Evolutionary conservation across 148 eudicot genomes (phyloP).

Genomic region (Chenopodium berlandieri): DNA sequence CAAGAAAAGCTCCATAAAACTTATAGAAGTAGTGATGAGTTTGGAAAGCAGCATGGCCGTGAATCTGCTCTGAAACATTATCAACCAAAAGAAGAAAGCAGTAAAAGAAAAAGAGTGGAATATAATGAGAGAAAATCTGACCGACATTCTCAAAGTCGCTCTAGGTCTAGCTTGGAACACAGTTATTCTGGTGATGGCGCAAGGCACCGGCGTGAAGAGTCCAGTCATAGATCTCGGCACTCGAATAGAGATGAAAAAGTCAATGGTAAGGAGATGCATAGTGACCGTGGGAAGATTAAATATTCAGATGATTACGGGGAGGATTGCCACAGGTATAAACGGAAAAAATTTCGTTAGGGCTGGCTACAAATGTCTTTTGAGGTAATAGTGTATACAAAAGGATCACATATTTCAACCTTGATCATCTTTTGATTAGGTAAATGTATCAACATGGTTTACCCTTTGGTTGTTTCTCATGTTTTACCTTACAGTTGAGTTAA

Average conservation of each 20-base stretch:
- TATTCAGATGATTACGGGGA: slow-evolving; percentile 36
- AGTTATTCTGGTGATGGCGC: slow-evolving; percentile 31
- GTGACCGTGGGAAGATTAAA: slow-evolving; percentile 36
- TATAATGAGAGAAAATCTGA: slow-evolving; percentile 27
- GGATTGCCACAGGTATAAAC: slow-evolving; percentile 37
- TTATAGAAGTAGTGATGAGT: slow-evolving; percentile 28
- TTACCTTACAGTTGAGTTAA: slow-evolving; percentile 23
- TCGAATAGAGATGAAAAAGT: slow-evolving; percentile 28
- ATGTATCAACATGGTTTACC: slow-evolving; percentile 28
- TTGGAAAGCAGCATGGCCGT: slow-evolving; percentile 28
- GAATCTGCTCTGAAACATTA: slow-evolving; percentile 23
- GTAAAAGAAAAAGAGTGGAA: slow-evolving; percentile 30
- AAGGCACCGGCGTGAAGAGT: slow-evolving; percentile 27
- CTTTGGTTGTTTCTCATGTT: slow-evolving; percentile 25
- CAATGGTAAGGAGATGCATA: slow-evolving; percentile 19
- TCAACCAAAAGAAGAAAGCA: slow-evolving; percentile 24
- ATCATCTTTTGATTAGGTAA: slow-evolving; percentile 23
- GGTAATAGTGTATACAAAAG: slow-evolving; percentile 50
- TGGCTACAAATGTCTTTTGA: slow-evolving; percentile 30
- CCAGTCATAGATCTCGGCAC: slow-evolving; percentile 29
- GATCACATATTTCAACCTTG: slow-evolving; percentile 22
- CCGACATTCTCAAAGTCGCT: slow-evolving; percentile 29
- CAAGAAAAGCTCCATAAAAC: slow-evolving; percentile 33
- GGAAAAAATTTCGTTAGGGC: slow-evolving; percentile 46
- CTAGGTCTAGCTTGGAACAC: slow-evolving; percentile 33